Evolutionary conservation across 2,329 filamentous ascomycete genomes (phyloP).

Genomic region (Xylaria hypoxylon): DNA sequence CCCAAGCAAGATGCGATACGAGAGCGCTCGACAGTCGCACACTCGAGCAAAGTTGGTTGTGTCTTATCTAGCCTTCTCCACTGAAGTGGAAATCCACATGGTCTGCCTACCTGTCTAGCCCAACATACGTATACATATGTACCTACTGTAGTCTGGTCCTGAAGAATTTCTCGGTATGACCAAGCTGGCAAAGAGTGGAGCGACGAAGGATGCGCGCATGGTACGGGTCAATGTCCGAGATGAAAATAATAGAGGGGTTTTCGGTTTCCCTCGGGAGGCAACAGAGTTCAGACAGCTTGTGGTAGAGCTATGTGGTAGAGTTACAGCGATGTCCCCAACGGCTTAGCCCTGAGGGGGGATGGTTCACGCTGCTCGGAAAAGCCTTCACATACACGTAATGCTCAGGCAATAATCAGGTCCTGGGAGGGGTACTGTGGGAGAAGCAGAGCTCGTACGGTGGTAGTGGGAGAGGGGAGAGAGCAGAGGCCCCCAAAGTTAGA

Average conservation of each 20-base stretch:
- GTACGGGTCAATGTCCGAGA: background rate
- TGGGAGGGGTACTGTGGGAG: background rate
- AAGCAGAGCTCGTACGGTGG: background rate
- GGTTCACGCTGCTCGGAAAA: background rate
- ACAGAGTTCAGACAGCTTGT: background rate
- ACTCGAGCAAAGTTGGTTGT: slow-evolving; percentile 3
- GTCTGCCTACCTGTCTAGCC: slow-evolving; percentile 2
- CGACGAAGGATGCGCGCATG: background rate
- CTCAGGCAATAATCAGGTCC: background rate
- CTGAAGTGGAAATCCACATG: slow-evolving; percentile 18
- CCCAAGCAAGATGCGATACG: slow-evolving; percentile 23
- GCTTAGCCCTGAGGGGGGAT: background rate
- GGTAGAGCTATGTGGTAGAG: background rate
- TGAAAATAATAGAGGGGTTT: background rate
- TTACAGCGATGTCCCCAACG: background rate
- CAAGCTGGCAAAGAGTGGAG: slow-evolving; percentile 14
- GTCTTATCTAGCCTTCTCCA: slow-evolving; percentile 36
- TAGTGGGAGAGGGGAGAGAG: background rate
- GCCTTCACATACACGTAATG: background rate
- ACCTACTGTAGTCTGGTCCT: background rate
- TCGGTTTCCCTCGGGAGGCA: background rate
- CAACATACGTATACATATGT: background rate
- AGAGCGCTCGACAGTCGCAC: slow-evolving; percentile 14
- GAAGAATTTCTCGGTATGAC: slow-evolving; percentile 7
- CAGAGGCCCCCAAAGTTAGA: background rate